phyloP scores from a whole-genome alignment of 2,329 filamentous ascomycete genomes.

The Phyllachora maydis region DNA sequence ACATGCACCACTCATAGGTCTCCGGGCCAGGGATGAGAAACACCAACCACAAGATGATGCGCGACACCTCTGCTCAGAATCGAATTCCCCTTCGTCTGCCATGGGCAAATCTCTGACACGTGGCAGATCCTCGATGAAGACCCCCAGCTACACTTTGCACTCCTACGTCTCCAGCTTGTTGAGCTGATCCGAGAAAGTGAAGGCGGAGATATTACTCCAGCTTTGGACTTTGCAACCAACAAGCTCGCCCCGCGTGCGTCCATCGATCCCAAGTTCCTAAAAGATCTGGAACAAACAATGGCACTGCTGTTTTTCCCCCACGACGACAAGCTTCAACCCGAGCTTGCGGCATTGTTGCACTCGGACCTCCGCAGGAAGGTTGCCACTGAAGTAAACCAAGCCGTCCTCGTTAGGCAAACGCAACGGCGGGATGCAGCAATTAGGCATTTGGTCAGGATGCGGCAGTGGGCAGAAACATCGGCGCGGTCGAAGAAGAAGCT shows the following conservation, averaged over 20 bases:
- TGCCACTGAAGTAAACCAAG: constrained; percentile 77
- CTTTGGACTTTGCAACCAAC: constrained; percentile 69
- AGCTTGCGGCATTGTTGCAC: constrained; percentile 57
- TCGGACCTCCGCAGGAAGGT: constrained; percentile 63
- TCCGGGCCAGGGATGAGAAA: constrained; percentile 81
- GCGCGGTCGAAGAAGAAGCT: constrained; percentile 22
- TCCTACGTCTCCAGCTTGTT: constrained; percentile 78
- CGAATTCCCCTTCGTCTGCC: constrained; percentile 3
- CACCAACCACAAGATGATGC: constrained; percentile 54
- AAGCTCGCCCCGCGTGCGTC: constrained; percentile 77
- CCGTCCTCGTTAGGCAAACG: constrained; percentile 57
- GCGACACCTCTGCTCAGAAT: constrained; percentile 9
- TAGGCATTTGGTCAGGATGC: constrained; percentile 57
- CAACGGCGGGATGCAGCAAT: constrained; percentile 63
- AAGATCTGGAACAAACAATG: constrained; percentile 84
- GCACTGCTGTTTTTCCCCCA: constrained; percentile 71
- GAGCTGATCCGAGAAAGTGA: constrained; percentile 66
- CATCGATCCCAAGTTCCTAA: constrained; percentile 59
- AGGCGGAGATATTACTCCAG: constrained; percentile 54
- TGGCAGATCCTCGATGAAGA: constrained; percentile 69
- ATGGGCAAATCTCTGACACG: constrained; percentile 8
- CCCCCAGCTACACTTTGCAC: constrained; percentile 66
- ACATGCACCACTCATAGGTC: constrained; percentile 99
- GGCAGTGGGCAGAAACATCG: constrained; percentile 64
- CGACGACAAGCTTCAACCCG: constrained; percentile 60